phyloP scores from a whole-genome alignment of 2,329 filamentous ascomycete genomes.

The Plenodomus lindquistii region DNA sequence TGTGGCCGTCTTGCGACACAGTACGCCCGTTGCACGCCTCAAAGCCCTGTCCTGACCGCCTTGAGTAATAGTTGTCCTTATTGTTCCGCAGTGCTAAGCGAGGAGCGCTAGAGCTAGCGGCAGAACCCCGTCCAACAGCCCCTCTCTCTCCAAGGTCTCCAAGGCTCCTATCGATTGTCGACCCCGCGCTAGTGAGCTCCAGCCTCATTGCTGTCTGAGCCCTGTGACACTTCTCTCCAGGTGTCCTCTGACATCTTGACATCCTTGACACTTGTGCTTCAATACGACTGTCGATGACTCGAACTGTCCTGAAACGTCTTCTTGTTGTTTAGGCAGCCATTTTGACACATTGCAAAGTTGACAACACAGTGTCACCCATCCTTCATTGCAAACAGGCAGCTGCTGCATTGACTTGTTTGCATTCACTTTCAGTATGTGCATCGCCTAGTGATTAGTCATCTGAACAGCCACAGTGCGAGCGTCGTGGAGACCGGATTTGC shows the following conservation, averaged over 20 bases:
- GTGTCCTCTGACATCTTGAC: neutral
- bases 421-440: no score
- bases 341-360: neutral
- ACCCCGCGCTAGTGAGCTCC: slow-evolving; percentile 1
- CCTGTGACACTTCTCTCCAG: neutral
- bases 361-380: neutral
- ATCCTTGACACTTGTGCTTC: neutral
- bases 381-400: no score
- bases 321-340: neutral
- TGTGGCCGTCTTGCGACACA: slow-evolving; percentile 4
- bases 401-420: no score
- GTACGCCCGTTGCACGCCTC: slow-evolving; percentile 8
- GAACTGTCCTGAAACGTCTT: neutral
- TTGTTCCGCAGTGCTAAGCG: neutral
- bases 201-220: neutral
- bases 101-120: neutral
- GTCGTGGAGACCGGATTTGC: no score
- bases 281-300: neutral
- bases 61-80: neutral
- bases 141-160: neutral
- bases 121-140: neutral
- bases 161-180: neutral
- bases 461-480: no score
- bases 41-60: slow-evolving; percentile 2
- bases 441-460: no score